Conservation (phyloP, 2,329 filamentous ascomycete genomes). For the Tolypocladium pustulatum region DNA sequence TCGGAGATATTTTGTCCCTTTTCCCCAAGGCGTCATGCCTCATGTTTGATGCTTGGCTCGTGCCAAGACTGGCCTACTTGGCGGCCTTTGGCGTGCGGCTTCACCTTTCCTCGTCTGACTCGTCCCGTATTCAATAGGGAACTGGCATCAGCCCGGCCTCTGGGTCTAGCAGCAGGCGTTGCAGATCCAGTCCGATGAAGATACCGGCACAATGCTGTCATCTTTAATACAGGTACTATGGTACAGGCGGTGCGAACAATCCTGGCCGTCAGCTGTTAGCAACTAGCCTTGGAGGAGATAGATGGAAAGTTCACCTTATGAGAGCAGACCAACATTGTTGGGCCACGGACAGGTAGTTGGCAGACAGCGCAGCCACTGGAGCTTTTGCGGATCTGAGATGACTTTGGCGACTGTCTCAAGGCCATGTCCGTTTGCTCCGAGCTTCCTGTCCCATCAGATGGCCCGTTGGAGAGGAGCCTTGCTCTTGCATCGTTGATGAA, state of each 20-base stretch:
- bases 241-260: slow-evolving; percentile 33
- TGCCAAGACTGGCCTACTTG: neutral
- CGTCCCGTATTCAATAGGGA: neutral
- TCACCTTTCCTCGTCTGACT: neutral
- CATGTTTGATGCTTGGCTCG: neutral
- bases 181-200: slow-evolving; percentile 30
- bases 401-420: slow-evolving; percentile 18
- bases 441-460: slow-evolving; percentile 1
- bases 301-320: slow-evolving; percentile 31
- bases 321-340: slow-evolving; percentile 36
- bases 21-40: neutral
- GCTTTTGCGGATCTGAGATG: slow-evolving; percentile 28
- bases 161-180: slow-evolving; percentile 27
- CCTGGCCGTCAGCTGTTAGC: slow-evolving; percentile 18
- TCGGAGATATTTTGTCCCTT: too few species aligned
- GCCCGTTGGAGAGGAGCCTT: slow-evolving; percentile 9
- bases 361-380: slow-evolving; percentile 37
- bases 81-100: neutral
- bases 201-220: slow-evolving; percentile 23
- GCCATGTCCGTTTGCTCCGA: slow-evolving; percentile 6
- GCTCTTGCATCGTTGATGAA: slow-evolving; percentile 32
- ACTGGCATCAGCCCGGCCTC: slow-evolving; percentile 12
- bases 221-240: slow-evolving; percentile 35
- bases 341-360: slow-evolving; percentile 35
- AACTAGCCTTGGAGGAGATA: neutral